Evolutionary conservation across 805 yeast species (phyloP), one percentile per base, ranked within the genome.

Genomic region (Saccharomycopsis fibuligera): DNA sequence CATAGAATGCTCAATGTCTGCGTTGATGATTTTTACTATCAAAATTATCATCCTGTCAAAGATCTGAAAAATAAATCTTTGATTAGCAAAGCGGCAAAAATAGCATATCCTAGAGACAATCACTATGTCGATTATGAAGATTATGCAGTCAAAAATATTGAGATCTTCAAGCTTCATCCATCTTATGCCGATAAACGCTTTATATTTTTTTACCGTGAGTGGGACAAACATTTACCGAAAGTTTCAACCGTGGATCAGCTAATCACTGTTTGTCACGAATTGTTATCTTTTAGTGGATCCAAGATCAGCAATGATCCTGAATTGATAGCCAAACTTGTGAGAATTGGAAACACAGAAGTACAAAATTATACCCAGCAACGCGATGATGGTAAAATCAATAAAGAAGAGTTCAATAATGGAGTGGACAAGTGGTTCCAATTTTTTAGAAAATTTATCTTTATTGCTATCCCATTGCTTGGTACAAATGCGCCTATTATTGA

Each of bases 381-480:
- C n/a, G 57, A 62, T 3, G 51, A 48, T 12, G 16, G 8, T 8
- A 22, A 38, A 17, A 25, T 14, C 9, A 44, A 45, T 12, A 45
- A 23, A 4, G 39, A 43, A 3, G 57, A 58, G 29, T 57, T 50
- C 17, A 36, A 35, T 2, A 55, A 51, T 2, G 48, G 48, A 9
- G 19, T 35, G 16, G 59, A 54, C 14, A 23, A 36, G 27, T 79
- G 95, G 89, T 68, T 82, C 43, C 74, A 74, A 38, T 84, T 72
- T 56, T 75, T 73, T 57, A 73, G 95, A 53, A 75, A 78, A 50
- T 82, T 73, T 56, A 68, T 91, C 1, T 73, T 86, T 25, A 91
- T 93, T 0, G 69, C 81, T 0, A 64, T 83, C 2, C 68, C 75
- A 1, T 63, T 78, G 24, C 62, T 81, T 4, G 74, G 69, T 12